These are phyloP conservation scores for Lentithecium fluviatile DNA, from an alignment of 495 filamentous ascomycete species.

Conservation along the genomic window DNA sequence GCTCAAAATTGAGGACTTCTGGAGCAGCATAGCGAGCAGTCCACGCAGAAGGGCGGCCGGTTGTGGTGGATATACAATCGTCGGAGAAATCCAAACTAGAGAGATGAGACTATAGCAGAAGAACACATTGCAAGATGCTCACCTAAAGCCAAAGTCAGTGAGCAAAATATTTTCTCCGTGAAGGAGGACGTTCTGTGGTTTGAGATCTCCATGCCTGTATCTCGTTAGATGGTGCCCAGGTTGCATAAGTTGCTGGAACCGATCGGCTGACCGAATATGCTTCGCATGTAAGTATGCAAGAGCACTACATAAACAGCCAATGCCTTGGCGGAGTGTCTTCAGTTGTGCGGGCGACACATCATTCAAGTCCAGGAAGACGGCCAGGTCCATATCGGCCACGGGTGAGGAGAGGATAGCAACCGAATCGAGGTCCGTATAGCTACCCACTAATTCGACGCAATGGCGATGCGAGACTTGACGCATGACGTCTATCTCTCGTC, in stretches of 20 bases:
- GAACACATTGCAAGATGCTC: too few species aligned
- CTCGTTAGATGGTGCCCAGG: neutral
- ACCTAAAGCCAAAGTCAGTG: constrained; percentile 26
- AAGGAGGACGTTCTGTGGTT: constrained; percentile 23
- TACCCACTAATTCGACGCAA: neutral
- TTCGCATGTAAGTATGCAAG: neutral
- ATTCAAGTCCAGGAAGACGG: neutral
- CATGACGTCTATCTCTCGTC: neutral
- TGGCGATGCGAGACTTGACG: neutral
- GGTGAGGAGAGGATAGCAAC: neutral
- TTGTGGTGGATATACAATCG: constrained; percentile 7
- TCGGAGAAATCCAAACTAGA: constrained; percentile 16
- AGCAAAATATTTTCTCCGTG: constrained; percentile 10
- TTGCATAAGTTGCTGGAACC: neutral
- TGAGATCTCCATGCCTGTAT: constrained; percentile 24
- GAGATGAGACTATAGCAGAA: too few species aligned
- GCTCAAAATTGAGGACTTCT: neutral
- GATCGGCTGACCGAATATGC: neutral
- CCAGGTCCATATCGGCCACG: neutral
- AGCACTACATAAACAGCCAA: neutral
- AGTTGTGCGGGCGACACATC: neutral
- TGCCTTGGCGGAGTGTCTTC: neutral
- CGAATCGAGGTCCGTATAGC: neutral
- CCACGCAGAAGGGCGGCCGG: neutral
- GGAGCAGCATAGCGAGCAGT: constrained; percentile 8